phyloP scores from a whole-genome alignment of 225 moss, liverwort and hornwort genomes.

The Physcomitrium patens region DNA sequence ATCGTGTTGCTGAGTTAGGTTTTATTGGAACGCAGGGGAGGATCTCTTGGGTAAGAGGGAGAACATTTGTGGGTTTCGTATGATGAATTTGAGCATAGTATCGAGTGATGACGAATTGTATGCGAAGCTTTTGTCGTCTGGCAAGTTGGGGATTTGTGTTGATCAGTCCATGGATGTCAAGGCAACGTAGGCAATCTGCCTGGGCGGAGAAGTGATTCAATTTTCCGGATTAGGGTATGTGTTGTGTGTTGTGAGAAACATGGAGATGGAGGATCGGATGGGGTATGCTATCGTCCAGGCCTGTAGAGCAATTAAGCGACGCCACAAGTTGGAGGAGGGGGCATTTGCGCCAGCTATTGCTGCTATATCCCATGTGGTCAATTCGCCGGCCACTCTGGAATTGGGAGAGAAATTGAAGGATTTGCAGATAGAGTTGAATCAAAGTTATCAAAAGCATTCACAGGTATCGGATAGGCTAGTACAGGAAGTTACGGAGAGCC shows the following conservation, averaged over 20 bases:
- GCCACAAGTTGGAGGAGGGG: slow-evolving; percentile 77
- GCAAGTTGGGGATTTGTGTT: not conserved
- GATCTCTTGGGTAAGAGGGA: not conserved
- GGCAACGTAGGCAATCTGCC: not conserved
- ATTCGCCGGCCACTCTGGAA: slow-evolving; percentile 58
- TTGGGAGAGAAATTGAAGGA: slow-evolving; percentile 67
- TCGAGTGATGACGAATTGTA: not conserved
- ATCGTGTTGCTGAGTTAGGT: slow-evolving; percentile 22
- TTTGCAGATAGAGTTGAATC: slow-evolving; percentile 77
- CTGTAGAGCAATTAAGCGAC: slow-evolving; percentile 70
- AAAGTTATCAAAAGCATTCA: slow-evolving; percentile 80
- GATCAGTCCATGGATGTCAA: slow-evolving; percentile 14
- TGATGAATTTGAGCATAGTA: not conserved
- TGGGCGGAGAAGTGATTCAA: not conserved
- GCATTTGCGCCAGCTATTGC: slow-evolving; percentile 76
- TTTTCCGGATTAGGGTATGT: slow-evolving; percentile 16
- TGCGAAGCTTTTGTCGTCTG: not conserved
- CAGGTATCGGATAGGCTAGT: slow-evolving; percentile 78
- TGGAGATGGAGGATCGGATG: slow-evolving; percentile 82
- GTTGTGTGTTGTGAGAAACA: not conserved
- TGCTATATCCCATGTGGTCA: slow-evolving; percentile 43
- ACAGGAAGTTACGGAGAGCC: slow-evolving; percentile 63
- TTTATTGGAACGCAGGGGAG: not conserved
- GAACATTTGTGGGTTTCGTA: not conserved
- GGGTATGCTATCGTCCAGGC: slow-evolving; percentile 69